These are phyloP conservation scores for Samsoniella hepiali DNA, from an alignment of 2,329 filamentous ascomycete genomes.

Conservation along the genomic window DNA sequence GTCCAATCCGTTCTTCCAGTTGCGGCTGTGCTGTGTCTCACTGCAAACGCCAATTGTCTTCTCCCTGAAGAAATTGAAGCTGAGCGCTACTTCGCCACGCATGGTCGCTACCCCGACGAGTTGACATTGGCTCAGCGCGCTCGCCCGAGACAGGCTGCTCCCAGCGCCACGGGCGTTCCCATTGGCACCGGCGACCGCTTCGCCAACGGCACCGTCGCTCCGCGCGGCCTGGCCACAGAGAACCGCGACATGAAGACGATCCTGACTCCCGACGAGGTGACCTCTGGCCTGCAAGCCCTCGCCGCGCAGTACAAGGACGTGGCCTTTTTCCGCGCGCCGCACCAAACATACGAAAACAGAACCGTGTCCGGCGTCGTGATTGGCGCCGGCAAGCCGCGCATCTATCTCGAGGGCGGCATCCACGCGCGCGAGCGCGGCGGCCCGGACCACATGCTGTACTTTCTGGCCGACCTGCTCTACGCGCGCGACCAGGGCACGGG, in stretches of 20 bases:
- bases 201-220: conserved; percentile 35
- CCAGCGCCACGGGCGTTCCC: conserved; percentile 29
- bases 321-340: conserved; percentile 39
- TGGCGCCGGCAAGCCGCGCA: conserved; percentile 43
- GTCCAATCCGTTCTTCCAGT: conserved; percentile 21
- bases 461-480: conserved; percentile 53
- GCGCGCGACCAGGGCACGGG: conserved; percentile 48
- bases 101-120: conserved; percentile 2
- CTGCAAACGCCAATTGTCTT: conserved; percentile 32
- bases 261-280: conserved; percentile 44
- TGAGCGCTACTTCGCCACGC: conserved; percentile 17
- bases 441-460: conserved; percentile 55
- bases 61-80: conserved; percentile 35
- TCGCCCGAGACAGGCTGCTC: conserved; percentile 19
- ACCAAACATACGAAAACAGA: conserved; percentile 42
- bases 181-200: conserved; percentile 44
- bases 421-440: conserved; percentile 58
- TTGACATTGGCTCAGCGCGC: conserved; percentile 6
- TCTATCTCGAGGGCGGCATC: conserved; percentile 52
- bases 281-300: conserved; percentile 42
- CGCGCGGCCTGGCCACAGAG: conserved; percentile 33
- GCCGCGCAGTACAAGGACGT: conserved; percentile 38
- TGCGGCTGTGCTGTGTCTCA: conserved; percentile 25
- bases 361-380: conserved; percentile 40
- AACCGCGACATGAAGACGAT: conserved; percentile 40